These are phyloP conservation scores for Wickerhamomyces alni DNA, from an alignment of 805 yeast species.

Conservation along the genomic window DNA sequence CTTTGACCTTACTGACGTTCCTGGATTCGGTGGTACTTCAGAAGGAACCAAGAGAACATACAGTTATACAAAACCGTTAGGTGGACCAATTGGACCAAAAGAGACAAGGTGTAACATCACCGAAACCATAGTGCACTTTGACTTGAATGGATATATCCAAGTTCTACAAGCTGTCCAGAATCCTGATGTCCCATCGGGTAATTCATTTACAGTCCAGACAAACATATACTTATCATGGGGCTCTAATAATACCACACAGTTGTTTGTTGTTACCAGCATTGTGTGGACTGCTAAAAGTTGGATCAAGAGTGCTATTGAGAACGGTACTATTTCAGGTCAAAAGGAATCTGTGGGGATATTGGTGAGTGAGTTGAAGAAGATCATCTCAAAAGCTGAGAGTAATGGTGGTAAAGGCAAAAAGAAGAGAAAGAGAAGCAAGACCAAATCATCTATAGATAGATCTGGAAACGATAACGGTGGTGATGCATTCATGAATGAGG, in stretches of 20 bases:
- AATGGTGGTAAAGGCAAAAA: conserved; percentile 5
- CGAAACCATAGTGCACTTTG: conserved; percentile 55
- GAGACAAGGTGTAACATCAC: conserved; percentile 66
- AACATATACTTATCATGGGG: conserved; percentile 59
- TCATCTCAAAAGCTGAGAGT: conserved; percentile 16
- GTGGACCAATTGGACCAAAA: conserved; percentile 86
- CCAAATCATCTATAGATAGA: not conserved
- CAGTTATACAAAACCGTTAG: conserved; percentile 68
- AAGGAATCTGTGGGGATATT: conserved; percentile 45
- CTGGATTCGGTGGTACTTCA: conserved; percentile 31
- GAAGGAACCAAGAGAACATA: conserved; percentile 39
- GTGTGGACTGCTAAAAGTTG: conserved; percentile 74
- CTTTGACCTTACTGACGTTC: conserved; percentile 43
- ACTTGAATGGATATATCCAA: conserved; percentile 49
- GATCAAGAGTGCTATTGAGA: conserved; percentile 72
- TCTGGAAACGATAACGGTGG: not conserved
- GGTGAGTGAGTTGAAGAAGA: conserved; percentile 33
- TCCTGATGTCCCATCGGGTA: conserved; percentile 93
- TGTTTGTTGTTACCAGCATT: conserved; percentile 51
- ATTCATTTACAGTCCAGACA: conserved; percentile 57
- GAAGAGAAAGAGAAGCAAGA: conserved; percentile 13
- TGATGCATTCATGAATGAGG: not conserved
- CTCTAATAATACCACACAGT: conserved; percentile 44
- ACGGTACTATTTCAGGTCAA: conserved; percentile 72
- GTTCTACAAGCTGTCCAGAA: conserved; percentile 62